Evolutionary conservation across 1,139 yeast genomes (phyloP), one percentile per base, ranked within the genome.

Genomic region (Suhomyces chickasaworum): DNA sequence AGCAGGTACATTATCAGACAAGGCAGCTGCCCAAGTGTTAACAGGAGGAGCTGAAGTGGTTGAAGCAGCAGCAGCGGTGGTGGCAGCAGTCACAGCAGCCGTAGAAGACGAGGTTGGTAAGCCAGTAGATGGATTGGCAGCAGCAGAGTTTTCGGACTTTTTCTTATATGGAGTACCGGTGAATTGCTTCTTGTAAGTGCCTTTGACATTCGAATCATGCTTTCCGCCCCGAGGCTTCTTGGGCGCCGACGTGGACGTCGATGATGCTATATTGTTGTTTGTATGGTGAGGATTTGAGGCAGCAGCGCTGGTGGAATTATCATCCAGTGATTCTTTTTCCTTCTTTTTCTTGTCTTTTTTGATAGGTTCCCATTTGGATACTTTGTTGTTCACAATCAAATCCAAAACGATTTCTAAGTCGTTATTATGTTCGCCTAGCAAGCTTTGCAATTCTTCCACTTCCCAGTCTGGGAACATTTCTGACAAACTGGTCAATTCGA

Each of bases 391-490:
- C 51, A 95, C 85, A 67, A 93, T 91, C 67, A 90, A 84, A 62
- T 86, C 91, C 56, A 89, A 86, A 54, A 93, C 89, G 42, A 80
- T 77, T 61, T 87, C 95, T 55, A 89, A 75, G 61, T 87, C 90
- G 55, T 84, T 78, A 51, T 69, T 64, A 57, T 86, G 80, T 67
- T 93, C 98, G 49, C 76, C 75, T 56, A 91, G 81, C 50, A 89
- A 83, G 45, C 86, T 81, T 44, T 78, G 71, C 65, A 93, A 81
- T 64, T 93, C 99, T 38, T 88, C 96, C 45, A 80, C 75, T 48
- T 89, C 81, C 99, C 99, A 93, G 63, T 89, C 97, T 36, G 97
- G 96, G 73, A 93, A 91, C 76, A 93, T 76, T 66, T 93, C 98
- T 47, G 77, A 70, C 60, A 93, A 79, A 42, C 86, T 80, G 51